A percentile compares a stretch with the other conserved stretches of the same genome.
Conservation (phyloP, 768 basidiomycete genomes). For the Rhodosporidiobolus odoratus region DNA sequence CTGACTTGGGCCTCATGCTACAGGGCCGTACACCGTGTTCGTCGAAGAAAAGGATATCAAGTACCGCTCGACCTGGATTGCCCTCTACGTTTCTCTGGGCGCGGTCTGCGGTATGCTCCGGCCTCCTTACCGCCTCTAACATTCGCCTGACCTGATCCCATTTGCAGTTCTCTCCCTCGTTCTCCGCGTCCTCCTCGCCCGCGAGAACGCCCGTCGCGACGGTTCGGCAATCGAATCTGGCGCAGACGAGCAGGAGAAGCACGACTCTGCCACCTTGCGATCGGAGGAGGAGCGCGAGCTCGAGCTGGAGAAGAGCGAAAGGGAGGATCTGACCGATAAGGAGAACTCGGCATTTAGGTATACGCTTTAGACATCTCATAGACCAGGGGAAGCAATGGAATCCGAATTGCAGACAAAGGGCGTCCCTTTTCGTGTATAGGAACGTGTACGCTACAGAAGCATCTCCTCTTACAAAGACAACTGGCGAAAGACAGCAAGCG, state of each 20-base stretch:
- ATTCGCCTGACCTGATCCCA: too few species aligned
- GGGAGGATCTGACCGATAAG: slow-evolving; percentile 23
- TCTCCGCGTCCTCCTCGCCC: slow-evolving; percentile 41
- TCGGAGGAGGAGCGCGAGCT: neutral
- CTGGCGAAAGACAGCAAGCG: too few species aligned
- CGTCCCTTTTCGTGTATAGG: too few species aligned
- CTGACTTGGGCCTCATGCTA: too few species aligned
- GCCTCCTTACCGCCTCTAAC: too few species aligned
- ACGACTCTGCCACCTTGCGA: neutral
- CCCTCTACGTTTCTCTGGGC: slow-evolving; percentile 22
- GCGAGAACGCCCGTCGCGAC: slow-evolving; percentile 18
- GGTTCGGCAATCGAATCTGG: neutral
- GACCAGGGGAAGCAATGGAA: too few species aligned
- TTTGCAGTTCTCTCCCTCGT: slow-evolving; percentile 52
- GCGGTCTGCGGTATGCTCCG: slow-evolving; percentile 4
- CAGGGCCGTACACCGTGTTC: slow-evolving; percentile 25
- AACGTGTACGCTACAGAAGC: too few species aligned
- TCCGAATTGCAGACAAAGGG: too few species aligned
- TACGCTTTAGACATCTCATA: too few species aligned
- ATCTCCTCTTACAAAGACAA: too few species aligned
- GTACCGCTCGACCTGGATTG: slow-evolving; percentile 33
- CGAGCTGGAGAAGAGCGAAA: neutral
- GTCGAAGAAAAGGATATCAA: slow-evolving; percentile 5
- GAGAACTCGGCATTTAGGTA: slow-evolving; percentile 19
- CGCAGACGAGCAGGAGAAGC: neutral